Evolutionary conservation across 345 rosid genomes (phyloP).

Genomic region (Turritis glabra): DNA sequence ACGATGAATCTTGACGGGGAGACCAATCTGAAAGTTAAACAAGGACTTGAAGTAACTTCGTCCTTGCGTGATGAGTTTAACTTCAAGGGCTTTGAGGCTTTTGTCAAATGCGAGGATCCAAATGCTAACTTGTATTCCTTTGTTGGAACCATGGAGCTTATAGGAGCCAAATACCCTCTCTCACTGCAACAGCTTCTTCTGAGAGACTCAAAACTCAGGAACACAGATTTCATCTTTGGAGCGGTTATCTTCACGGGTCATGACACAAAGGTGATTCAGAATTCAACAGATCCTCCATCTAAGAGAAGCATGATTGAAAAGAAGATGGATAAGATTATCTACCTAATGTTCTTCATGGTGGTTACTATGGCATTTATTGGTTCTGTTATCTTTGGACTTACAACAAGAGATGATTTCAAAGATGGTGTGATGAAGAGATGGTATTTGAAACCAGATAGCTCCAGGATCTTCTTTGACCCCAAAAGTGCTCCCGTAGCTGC

Average conservation of each 20-base stretch:
- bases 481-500: conserved; percentile 47
- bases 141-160: conserved; percentile 71
- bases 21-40: conserved; percentile 83
- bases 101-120: conserved; percentile 85
- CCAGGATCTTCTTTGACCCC: conserved; percentile 65
- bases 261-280: conserved; percentile 92
- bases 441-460: conserved; percentile 73
- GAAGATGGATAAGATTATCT: conserved; percentile 78
- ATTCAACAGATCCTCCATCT: conserved; percentile 80
- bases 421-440: conserved; percentile 73
- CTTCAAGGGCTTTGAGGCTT: conserved; percentile 62
- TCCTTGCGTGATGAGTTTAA: conserved; percentile 55
- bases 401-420: conserved; percentile 60
- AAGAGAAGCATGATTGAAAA: conserved; percentile 87
- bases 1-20: conserved; percentile 98
- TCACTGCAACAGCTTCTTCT: conserved; percentile 82
- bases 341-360: conserved; percentile 59
- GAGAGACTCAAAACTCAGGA: conserved; percentile 81
- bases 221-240: conserved; percentile 80
- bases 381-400: conserved; percentile 69
- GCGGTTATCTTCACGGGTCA: conserved; percentile 84
- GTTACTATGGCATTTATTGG: conserved; percentile 60
- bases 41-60: conserved; percentile 75
- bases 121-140: conserved; percentile 85
- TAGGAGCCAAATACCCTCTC: conserved; percentile 60